Evolutionary conservation across 352 stramenopile species (phyloP).

Genomic region (Phytophthora litchii): DNA sequence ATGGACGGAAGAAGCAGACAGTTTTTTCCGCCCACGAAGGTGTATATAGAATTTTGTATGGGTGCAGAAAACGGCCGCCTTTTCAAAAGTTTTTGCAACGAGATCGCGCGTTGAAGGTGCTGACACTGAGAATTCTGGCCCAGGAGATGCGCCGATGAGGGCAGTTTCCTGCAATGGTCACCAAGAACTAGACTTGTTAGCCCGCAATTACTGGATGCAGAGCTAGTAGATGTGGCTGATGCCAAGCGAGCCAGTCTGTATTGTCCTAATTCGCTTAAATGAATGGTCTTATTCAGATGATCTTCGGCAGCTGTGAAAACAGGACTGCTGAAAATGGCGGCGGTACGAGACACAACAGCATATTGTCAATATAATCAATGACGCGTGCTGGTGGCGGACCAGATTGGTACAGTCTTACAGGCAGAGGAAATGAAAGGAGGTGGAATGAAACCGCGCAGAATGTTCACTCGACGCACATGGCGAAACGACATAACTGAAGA

Average conservation of each 20-base stretch:
- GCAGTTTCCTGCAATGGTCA: no score
- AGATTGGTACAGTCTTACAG: no score
- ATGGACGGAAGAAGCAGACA: conserved; percentile 29
- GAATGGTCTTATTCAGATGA: conserved; percentile 11
- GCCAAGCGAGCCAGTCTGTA: not conserved
- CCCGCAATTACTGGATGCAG: no score
- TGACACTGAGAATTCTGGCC: no score
- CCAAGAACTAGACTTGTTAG: no score
- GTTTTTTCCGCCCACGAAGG: conserved; percentile 12
- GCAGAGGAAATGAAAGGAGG: no score
- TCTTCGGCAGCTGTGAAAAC: not conserved
- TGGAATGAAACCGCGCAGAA: conserved; percentile 4
- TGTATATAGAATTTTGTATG: conserved; percentile 25
- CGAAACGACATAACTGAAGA: conserved; percentile 13
- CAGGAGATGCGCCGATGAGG: no score
- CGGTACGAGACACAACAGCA: conserved; percentile 15
- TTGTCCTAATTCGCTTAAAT: not conserved
- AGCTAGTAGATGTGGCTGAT: not conserved
- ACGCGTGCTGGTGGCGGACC: no score
- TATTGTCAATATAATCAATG: no score
- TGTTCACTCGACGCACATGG: not conserved
- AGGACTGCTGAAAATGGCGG: not conserved
- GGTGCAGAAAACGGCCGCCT: not conserved
- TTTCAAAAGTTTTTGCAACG: conserved; percentile 15
- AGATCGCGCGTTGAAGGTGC: conserved; percentile 2